phyloP scores from a whole-genome alignment of 2,329 filamentous ascomycete genomes.

The Calonectria crousiana region DNA sequence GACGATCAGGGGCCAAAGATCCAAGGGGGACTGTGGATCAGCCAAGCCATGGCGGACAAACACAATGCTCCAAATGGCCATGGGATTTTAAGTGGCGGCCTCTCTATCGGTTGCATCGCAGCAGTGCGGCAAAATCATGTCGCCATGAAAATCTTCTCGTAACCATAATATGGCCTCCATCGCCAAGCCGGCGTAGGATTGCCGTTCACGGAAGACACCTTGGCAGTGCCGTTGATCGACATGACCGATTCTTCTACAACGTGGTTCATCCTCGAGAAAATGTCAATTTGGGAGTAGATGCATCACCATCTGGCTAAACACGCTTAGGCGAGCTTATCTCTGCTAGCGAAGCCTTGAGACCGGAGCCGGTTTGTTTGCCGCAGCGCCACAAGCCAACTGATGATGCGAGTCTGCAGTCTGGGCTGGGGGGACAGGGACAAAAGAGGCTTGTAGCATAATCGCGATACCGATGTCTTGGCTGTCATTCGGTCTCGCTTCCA shows the following conservation, averaged over 20 bases:
- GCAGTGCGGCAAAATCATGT: not conserved
- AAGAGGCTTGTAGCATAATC: not conserved
- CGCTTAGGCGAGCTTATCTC: not conserved
- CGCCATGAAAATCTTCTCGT: not conserved
- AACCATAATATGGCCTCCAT: not conserved
- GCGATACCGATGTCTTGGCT: not conserved
- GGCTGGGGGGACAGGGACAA: not conserved
- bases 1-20: not conserved
- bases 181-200: not conserved
- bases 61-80: not conserved
- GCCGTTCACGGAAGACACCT: not conserved
- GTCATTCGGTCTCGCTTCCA: not conserved
- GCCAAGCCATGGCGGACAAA: not conserved
- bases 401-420: not conserved
- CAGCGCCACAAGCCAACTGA: not conserved
- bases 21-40: not conserved
- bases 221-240: not conserved
- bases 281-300: not conserved
- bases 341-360: not conserved
- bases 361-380: not conserved
- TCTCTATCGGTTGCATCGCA: not conserved
- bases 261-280: not conserved
- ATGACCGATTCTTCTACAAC: not conserved
- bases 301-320: not conserved
- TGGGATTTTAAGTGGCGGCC: not conserved